A percentile compares a stretch with the other conserved stretches of the same genome.
These are phyloP conservation scores for Boletus rubroflammeus DNA, from an alignment of 768 basidiomycete genomes.

Conservation along the genomic window DNA sequence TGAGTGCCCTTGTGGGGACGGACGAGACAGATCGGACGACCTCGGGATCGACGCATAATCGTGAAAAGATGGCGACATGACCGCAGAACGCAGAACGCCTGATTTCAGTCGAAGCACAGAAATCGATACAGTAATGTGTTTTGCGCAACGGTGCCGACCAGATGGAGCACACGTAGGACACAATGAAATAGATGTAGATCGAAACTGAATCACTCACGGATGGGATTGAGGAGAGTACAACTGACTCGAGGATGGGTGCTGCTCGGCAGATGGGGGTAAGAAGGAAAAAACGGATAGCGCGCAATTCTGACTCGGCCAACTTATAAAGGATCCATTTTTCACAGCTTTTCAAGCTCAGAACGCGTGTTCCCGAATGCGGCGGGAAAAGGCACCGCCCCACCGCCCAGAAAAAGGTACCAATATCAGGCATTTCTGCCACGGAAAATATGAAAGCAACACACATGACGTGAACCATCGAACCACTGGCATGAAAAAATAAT, in stretches of 20 bases:
- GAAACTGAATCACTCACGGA: conserved; percentile 29
- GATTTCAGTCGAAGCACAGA: conserved; percentile 30
- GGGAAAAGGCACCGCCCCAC: conserved; percentile 21
- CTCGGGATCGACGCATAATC: conserved; percentile 19
- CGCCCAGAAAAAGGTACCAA: conserved; percentile 5
- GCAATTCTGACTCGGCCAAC: conserved; percentile 25
- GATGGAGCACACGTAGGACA: conserved; percentile 29
- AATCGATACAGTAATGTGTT: conserved; percentile 17
- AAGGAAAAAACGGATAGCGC: conserved; percentile 5
- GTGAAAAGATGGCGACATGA: conserved; percentile 13
- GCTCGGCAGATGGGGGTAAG: conserved; percentile 20
- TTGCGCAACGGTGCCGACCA: conserved; percentile 22
- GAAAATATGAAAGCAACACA: background rate
- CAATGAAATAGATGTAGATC: conserved; percentile 25
- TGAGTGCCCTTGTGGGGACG: conserved; percentile 24
- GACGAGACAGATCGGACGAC: conserved; percentile 35
- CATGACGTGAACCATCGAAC: background rate
- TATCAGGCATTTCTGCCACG: background rate
- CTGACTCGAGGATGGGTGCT: conserved; percentile 17
- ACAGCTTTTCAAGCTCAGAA: conserved; percentile 38
- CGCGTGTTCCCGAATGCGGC: conserved; percentile 20
- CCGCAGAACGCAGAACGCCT: conserved; percentile 13
- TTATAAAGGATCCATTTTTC: conserved; percentile 29
- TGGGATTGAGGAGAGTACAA: conserved; percentile 10
- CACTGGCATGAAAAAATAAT: background rate